Conservation (phyloP, 2,329 filamentous ascomycete species). For the Biscogniauxia marginata region DNA sequence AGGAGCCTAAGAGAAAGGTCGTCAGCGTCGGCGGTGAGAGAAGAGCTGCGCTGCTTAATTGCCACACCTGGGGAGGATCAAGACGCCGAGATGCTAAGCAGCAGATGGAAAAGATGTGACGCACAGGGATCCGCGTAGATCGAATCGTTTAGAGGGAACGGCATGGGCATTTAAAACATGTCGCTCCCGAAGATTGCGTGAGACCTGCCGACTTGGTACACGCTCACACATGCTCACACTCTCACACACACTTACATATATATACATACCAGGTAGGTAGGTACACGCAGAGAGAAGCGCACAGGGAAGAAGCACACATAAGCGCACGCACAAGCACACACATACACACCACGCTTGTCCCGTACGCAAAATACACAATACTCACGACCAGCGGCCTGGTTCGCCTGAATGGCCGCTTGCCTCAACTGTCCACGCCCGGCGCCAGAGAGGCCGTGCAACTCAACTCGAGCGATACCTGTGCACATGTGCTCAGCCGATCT, state of each 20-base stretch:
- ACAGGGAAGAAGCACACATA: neutral
- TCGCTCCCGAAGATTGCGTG: slow-evolving; percentile 18
- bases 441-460: slow-evolving; percentile 16
- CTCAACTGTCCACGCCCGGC: neutral
- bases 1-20: slow-evolving; percentile 1
- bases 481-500: slow-evolving; percentile 30
- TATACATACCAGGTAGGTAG: neutral
- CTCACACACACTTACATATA: neutral
- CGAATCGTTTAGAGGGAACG: slow-evolving; percentile 19
- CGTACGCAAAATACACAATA: slow-evolving; percentile 3
- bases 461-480: slow-evolving; percentile 28
- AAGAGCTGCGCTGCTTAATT: neutral
- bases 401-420: slow-evolving; percentile 11
- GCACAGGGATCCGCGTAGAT: slow-evolving; percentile 22
- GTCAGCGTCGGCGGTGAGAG: slow-evolving; percentile 1
- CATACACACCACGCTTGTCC: neutral
- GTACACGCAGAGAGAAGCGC: neutral
- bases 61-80: slow-evolving; percentile 10
- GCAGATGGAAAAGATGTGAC: slow-evolving; percentile 15
- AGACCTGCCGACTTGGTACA: slow-evolving; percentile 23
- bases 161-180: slow-evolving; percentile 16
- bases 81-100: slow-evolving; percentile 8
- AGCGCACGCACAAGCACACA: neutral
- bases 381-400: slow-evolving; percentile 12
- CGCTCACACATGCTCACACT: slow-evolving; percentile 5